Base-by-base conservation (phyloP, 805 yeast genomes). In the Yarrowia keelungensis region DNA sequence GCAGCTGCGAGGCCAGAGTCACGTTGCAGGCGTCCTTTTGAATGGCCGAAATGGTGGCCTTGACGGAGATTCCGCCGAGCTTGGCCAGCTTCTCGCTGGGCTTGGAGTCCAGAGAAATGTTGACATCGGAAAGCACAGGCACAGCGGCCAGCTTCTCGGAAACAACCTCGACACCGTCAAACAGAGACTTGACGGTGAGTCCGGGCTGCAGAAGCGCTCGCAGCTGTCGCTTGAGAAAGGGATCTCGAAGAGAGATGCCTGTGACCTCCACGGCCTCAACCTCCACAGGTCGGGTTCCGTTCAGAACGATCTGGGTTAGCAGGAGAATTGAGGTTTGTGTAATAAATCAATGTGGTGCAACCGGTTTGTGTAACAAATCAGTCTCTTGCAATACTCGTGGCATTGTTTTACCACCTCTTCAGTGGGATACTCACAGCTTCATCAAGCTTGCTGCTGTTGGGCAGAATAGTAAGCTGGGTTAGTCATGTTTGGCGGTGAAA, bases 181-280 rank as follows among this genome's bases (percentile, higher is more conserved):
- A 62, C 14, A 62, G 56, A n/a, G 67, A 62, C 56, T 62, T 62
- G 56, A 62, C 67, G 19, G 67, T 62, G 15, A 62, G 67, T 2
- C 56, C 67, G 39, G 67, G 56, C 56, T 47, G 45, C 47, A 62
- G 39, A 36, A 62, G 54, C 11, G 67, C 56, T 39, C 56, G 36
- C 26, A 62, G 67, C 46, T 62, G 67, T n/a, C 56, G 46, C 39
- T 62, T 62, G 56, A 62, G 54, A 32, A 62, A 62, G 11, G 56
- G 54, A 39, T 62, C 67, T 62, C 67, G 54, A 15, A 62, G 56
- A 11, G 67, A 47, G 56, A 62, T 47, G 10, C 67, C 67, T 1
- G 51, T 47, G n/a, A 62, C 54, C 56, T 62, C 67, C 56, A 62
- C 67, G 36, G 67, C 54, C 56, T 62, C 67, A n/a, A 62, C 38